A percentile compares a stretch with the other conserved stretches of the same genome.
phyloP scores from a whole-genome alignment of 2,329 filamentous ascomycete species.

The Thelonectria olida region DNA sequence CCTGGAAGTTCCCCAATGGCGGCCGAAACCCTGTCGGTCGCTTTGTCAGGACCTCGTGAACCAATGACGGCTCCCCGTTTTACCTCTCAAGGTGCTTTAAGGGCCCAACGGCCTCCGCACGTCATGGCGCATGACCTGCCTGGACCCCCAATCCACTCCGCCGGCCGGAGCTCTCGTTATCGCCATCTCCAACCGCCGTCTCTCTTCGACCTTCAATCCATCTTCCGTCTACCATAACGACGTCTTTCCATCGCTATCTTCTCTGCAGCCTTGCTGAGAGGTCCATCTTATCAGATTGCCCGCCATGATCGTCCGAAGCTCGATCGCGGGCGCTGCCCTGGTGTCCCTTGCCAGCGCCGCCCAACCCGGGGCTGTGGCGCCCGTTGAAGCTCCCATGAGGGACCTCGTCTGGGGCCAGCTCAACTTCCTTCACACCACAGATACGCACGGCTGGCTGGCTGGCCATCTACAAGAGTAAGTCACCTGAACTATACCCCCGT shows the following conservation, averaged over 20 bases:
- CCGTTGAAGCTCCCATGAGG: conserved; percentile 83
- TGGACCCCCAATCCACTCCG: neutral
- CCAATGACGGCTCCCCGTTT: neutral
- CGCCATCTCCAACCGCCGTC: neutral
- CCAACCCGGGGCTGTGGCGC: conserved; percentile 83
- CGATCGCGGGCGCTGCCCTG: conserved; percentile 42
- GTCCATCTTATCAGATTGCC: neutral
- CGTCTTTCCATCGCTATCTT: neutral
- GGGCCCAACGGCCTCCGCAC: too few relatives aligned
- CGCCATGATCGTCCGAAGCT: conserved; percentile 40
- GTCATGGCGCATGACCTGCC: conserved; percentile 10
- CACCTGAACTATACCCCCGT: neutral
- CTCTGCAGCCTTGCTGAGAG: neutral
- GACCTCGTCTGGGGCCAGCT: conserved; percentile 91
- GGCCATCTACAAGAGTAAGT: conserved; percentile 89
- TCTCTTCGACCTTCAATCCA: neutral
- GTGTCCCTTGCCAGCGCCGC: conserved; percentile 56
- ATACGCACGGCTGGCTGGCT: conserved; percentile 95
- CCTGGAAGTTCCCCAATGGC: conserved; percentile 4
- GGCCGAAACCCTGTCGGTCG: neutral
- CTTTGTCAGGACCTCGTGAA: conserved; percentile 1
- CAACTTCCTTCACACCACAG: conserved; percentile 96
- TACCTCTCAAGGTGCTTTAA: conserved; percentile 3
- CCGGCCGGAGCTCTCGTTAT: neutral
- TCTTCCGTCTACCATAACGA: neutral